These are phyloP conservation scores for Candida succiphila DNA, from an alignment of 805 yeast species.

Conservation along the genomic window DNA sequence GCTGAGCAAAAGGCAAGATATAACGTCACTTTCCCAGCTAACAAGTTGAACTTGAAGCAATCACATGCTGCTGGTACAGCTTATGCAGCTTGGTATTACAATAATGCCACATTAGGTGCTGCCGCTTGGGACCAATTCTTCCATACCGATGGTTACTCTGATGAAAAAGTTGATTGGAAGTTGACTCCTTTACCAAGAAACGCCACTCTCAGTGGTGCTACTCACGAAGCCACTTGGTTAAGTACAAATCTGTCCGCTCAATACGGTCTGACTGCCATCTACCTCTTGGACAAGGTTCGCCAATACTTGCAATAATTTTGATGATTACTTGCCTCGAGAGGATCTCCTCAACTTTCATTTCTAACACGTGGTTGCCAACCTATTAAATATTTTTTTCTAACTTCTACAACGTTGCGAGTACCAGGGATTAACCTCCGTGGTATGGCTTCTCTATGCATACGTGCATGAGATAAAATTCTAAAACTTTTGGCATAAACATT, in stretches of 20 bases:
- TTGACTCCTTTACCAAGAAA: not conserved
- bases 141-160: constrained; percentile 4
- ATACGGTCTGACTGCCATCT: constrained; percentile 3
- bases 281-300: not conserved
- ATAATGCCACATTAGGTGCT: constrained; percentile 1
- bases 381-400: too few species aligned
- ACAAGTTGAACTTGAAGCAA: constrained; percentile 2
- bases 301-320: not conserved
- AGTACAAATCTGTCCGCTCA: constrained; percentile 3
- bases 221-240: constrained; percentile 1
- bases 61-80: constrained; percentile 7
- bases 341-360: too few species aligned
- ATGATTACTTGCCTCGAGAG: too few species aligned
- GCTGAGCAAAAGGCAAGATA: constrained; percentile 1
- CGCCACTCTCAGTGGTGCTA: constrained; percentile 1
- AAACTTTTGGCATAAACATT: too few species aligned
- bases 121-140: constrained; percentile 6
- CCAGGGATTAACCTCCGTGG: too few species aligned
- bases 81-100: constrained; percentile 1
- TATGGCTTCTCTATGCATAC: too few species aligned
- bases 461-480: too few species aligned
- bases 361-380: too few species aligned
- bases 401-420: too few species aligned
- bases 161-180: constrained; percentile 1
- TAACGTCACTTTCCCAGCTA: constrained; percentile 4